phyloP scores from a whole-genome alignment of 495 filamentous ascomycete species.

The Podospora pseudocomata region DNA sequence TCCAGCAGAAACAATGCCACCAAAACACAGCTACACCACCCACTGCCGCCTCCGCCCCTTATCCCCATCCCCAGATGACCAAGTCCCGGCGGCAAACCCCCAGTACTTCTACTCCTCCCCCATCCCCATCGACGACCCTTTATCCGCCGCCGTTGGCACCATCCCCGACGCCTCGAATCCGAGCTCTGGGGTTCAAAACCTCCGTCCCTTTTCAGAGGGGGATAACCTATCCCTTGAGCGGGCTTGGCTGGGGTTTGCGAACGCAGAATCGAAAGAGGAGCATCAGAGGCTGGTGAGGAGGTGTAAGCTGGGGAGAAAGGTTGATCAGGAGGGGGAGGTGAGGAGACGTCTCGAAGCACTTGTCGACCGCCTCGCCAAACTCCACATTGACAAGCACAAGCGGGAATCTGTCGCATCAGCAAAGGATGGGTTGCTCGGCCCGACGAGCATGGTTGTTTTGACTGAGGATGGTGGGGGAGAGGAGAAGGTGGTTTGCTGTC shows the following conservation, averaged over 20 bases:
- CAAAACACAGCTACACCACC: background rate
- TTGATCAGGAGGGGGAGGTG: constrained; percentile 33
- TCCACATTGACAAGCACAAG: constrained; percentile 34
- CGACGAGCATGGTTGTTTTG: background rate
- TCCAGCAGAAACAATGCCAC: background rate
- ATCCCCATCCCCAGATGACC: background rate
- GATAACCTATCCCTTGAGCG: constrained; percentile 72
- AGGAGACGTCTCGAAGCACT: constrained; percentile 42
- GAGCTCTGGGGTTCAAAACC: constrained; percentile 50
- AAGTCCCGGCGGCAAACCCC: constrained; percentile 51
- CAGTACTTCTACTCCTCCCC: constrained; percentile 81
- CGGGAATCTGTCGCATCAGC: constrained; percentile 19
- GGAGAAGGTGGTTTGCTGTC: constrained; percentile 36
- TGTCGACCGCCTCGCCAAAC: constrained; percentile 40
- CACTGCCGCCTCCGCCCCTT: background rate
- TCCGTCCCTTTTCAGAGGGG: constrained; percentile 71
- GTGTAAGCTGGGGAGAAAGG: constrained; percentile 26
- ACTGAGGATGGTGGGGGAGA: background rate
- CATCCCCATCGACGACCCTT: constrained; percentile 77
- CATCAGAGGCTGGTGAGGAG: constrained; percentile 38
- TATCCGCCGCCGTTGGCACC: constrained; percentile 61
- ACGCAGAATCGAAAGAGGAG: constrained; percentile 35
- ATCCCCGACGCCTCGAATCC: constrained; percentile 46
- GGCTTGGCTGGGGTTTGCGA: constrained; percentile 58
- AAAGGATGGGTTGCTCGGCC: background rate